Evolutionary conservation across 2,329 filamentous ascomycete genomes (phyloP), one percentile per base, ranked within the genome.

Genomic region (Xylariaceae sp.): DNA sequence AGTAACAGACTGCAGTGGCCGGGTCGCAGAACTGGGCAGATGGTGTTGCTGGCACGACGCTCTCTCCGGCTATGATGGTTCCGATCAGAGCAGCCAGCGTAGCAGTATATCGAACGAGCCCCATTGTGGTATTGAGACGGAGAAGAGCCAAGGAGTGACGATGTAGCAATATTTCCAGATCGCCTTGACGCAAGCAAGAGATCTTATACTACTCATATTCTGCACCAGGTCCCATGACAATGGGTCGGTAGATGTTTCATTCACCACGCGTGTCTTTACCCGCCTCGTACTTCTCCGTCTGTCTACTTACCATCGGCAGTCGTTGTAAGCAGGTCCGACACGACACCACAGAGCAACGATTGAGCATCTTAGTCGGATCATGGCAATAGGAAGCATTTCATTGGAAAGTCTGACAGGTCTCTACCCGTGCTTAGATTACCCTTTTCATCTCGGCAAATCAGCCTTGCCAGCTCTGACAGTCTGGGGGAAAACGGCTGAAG

Each of bases 401-500:
- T 47, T 44, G 45, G 45, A 15, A 31, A 41, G 22, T 11, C 34
- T 34, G 16, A n/a, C 30, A 26, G 19, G 26, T 22, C 34, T 39
- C 29, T 17, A 17, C 29, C 36, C 6, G 18, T 19, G 15, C n/a
- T 31, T 37, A 46, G 38, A 48, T 48, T 48, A 48, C 43, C 30
- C 36, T 22, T 34, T 26, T 41, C 39, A 34, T 49, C 47, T 49
- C 43, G 47, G 44, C 44, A 47, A 49, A 49, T 49, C 44, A 47
- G 47, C 47, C 47, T 47, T 47, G 39, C 47, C 41, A 49, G 47
- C 44, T 49, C 37, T 37, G 41, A 40, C 45, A 45, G 37, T 45
- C 16, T 44, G 34, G 44, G 26, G 45, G 43, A 50, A 45, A 45
- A 45, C 48, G 48, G 48, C 48, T 48, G 48, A 50, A 50, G 45